These are phyloP conservation scores for Fusarium luffae DNA, from an alignment of 2,329 filamentous ascomycete species.

Conservation along the genomic window DNA sequence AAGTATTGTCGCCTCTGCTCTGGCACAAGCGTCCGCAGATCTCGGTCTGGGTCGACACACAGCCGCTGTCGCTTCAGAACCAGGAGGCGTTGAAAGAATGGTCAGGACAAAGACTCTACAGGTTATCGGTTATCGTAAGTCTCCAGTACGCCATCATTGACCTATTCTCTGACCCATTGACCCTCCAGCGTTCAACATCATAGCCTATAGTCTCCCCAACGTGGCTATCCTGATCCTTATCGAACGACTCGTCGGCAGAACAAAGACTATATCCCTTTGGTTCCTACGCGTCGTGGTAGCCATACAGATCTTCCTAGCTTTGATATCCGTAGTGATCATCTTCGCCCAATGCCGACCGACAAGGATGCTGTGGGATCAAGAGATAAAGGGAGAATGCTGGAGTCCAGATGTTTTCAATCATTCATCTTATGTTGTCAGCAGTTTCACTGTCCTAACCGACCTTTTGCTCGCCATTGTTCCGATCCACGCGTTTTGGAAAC, in stretches of 20 bases:
- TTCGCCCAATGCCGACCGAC: conserved; percentile 3
- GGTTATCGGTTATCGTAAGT: conserved; percentile 10
- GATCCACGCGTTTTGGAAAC: conserved; percentile 14
- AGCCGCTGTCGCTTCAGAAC: conserved; percentile 4
- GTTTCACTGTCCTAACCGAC: conserved; percentile 24
- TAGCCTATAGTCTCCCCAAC: conserved; percentile 24
- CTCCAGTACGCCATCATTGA: accelerated
- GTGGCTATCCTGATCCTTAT: conserved; percentile 29
- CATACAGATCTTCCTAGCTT: conserved; percentile 1
- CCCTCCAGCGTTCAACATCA: conserved; percentile 10
- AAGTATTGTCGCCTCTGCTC: conserved; percentile 11
- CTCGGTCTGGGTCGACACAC: conserved; percentile 14
- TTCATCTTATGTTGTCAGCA: conserved; percentile 26
- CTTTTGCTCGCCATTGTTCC: conserved; percentile 16
- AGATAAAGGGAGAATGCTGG: conserved; percentile 1
- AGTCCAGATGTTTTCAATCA: conserved; percentile 18
- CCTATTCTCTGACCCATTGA: not conserved
- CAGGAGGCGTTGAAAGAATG: not conserved
- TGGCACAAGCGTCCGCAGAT: conserved; percentile 3
- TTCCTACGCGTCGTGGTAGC: conserved; percentile 7
- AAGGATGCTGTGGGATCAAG: not conserved
- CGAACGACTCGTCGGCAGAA: conserved; percentile 16
- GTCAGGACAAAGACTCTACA: not conserved
- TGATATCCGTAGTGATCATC: conserved; percentile 3
- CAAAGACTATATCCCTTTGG: not conserved